A percentile compares a stretch with the other conserved stretches of the same genome.
Conservation (phyloP, 2,329 filamentous ascomycete species). For the Xylariales sp. region DNA sequence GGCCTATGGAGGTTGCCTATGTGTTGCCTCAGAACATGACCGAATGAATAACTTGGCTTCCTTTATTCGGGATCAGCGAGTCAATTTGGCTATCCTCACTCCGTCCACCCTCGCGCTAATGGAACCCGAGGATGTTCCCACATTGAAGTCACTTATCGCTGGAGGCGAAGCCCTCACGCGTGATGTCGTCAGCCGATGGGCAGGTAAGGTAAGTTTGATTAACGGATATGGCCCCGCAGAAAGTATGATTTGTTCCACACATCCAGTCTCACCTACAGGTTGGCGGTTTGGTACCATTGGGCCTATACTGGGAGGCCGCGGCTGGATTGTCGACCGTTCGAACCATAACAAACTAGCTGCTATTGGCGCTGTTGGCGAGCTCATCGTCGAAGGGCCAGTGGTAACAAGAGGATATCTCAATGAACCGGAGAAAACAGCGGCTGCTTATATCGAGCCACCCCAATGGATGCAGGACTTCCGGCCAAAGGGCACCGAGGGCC, state of each 20-base stretch:
- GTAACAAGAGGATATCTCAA: constrained; percentile 55
- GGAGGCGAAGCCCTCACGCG: constrained; percentile 50
- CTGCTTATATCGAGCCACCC: constrained; percentile 56
- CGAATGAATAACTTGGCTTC: constrained; percentile 51
- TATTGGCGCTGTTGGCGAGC: constrained; percentile 52
- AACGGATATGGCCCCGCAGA: constrained; percentile 39
- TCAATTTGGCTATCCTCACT: constrained; percentile 42
- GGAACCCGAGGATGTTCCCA: constrained; percentile 41
- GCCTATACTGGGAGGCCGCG: constrained; percentile 10
- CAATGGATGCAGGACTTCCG: constrained; percentile 42
- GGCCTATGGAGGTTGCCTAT: no score
- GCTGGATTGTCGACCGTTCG: constrained; percentile 55
- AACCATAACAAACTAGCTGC: constrained; percentile 50
- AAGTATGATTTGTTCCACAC: constrained; percentile 11
- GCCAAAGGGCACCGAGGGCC: constrained; percentile 46
- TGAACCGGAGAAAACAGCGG: constrained; percentile 52
- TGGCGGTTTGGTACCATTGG: constrained; percentile 40
- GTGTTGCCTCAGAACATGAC: constrained; percentile 36
- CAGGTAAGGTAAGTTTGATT: constrained; percentile 28
- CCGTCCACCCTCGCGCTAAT: constrained; percentile 41
- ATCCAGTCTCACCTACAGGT: background rate
- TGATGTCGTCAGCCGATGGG: constrained; percentile 36
- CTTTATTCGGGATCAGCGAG: constrained; percentile 36
- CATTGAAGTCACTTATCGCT: constrained; percentile 39
- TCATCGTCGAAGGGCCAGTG: constrained; percentile 54